Base-by-base conservation (phyloP, 2,329 filamentous ascomycete genomes). In the Calonectria naviculata region DNA sequence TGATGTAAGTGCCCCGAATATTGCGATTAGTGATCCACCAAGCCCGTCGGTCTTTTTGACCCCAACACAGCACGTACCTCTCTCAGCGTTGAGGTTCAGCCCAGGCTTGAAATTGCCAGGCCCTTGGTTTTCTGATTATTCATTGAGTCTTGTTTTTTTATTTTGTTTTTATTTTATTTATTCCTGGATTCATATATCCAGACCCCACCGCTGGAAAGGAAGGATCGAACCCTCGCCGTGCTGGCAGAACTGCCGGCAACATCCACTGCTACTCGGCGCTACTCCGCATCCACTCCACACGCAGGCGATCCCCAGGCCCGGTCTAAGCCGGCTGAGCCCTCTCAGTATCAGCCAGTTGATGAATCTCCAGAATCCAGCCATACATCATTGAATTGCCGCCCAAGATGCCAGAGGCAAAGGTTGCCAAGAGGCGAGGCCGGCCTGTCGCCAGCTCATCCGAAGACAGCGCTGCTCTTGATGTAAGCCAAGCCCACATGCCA, bases 381-480 rank as follows among this genome's bases (percentile, higher is more conserved):
- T 28, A 38, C 34, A 8, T 19, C 26, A 42, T 19, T 61, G 24
- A 41, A 47, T 10, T 21, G 10, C 13, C 13, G 12, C 54, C 44
- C 10, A 10, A 24, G 26, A 70, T 70, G 68, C 12, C 68, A 34
- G 29, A 61, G 17, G n/a, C 62, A 19, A 56, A 38, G 29, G 41
- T 63, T 7, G 41, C 64, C 1, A 79, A 75, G 68, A 74, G 76
- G 31, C 74, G 74, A 21, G 75, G 76, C 54, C 77, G 77, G 28
- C 73, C 75, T 28, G 68, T 76, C 9, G 70, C 72, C 10, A 66
- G 58, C 44, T 46, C 41, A 9, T 67, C 76, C 9, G 72, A 78
- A 4, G 77, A 78, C n/a, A 73, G 78, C n/a, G 75, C 74, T 36
- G 70, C 77, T 19, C 77, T 79, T 61, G 75, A 77, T 68, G 77